Conservation (phyloP, 768 basidiomycete genomes). For the Auriscalpium vulgare region DNA sequence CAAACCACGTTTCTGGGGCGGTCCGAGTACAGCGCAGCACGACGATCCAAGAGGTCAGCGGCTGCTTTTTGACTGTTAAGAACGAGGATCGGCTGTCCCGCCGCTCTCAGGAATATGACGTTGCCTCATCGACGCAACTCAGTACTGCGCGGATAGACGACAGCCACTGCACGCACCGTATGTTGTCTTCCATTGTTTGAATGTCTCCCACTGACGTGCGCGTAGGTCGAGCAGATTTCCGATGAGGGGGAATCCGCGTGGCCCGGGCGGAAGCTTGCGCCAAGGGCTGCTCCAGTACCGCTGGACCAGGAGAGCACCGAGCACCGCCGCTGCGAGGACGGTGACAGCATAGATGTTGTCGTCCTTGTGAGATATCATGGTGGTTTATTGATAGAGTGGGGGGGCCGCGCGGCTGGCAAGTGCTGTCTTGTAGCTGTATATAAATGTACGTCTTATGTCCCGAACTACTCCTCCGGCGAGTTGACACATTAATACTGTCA, state of each 20-base stretch:
- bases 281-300: not conserved
- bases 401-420: not conserved
- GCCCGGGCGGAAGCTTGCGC: not conserved
- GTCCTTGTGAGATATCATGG: not conserved
- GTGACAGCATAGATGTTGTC: not conserved
- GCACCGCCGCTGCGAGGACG: not conserved
- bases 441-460: no score
- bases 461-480: no score
- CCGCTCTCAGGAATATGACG: not conserved
- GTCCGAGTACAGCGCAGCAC: not conserved
- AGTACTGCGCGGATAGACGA: not conserved
- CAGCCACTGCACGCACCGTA: not conserved
- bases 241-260: not conserved
- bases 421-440: not conserved
- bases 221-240: not conserved
- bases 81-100: not conserved
- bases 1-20: not conserved
- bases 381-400: not conserved
- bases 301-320: not conserved
- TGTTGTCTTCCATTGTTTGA: not conserved
- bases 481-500: no score
- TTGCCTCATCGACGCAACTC: not conserved
- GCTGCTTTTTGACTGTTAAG: not conserved
- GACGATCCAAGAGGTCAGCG: not conserved
- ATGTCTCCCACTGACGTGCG: not conserved